A percentile compares a stretch with the other conserved stretches of the same genome.
phyloP scores from a whole-genome alignment of 345 rosid species.

The Mallotus nudiflorus region DNA sequence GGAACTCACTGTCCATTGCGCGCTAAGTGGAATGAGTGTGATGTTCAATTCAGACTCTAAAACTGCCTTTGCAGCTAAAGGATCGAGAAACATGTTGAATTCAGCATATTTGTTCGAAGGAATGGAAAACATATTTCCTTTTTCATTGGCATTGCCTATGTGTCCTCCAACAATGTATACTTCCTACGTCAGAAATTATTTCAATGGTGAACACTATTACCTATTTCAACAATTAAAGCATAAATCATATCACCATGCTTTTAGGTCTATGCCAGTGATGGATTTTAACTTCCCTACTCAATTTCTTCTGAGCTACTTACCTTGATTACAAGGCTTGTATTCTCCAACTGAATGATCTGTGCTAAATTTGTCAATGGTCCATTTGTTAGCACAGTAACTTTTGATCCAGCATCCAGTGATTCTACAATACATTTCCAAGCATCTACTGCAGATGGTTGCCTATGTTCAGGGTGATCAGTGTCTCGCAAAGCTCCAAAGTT shows the following conservation, averaged over 20 bases:
- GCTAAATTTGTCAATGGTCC: background rate
- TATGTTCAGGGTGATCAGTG: background rate
- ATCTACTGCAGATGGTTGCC: conserved; percentile 16
- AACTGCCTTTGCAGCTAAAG: conserved; percentile 34
- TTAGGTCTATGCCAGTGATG: too few relatives aligned
- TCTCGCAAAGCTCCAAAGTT: too few relatives aligned
- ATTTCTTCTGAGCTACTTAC: background rate
- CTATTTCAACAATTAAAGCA: too few relatives aligned
- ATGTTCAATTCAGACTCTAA: conserved; percentile 1
- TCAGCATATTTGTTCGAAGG: conserved; percentile 24
- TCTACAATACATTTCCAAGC: conserved; percentile 12
- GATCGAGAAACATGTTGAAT: conserved; percentile 26
- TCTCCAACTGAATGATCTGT: background rate
- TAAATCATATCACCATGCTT: too few relatives aligned
- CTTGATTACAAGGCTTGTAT: too few relatives aligned
- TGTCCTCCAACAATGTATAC: background rate
- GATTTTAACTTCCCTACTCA: background rate
- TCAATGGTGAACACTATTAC: too few relatives aligned
- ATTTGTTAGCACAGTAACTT: background rate
- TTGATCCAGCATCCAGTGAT: background rate
- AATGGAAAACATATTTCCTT: background rate
- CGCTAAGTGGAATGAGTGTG: background rate
- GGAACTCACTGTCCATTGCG: conserved; percentile 1
- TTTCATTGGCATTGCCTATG: conserved; percentile 5
- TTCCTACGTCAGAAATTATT: background rate